A percentile compares a stretch with the other conserved stretches of the same genome.
Conservation (phyloP, 257 asterid genomes). For the Lantana camara region DNA sequence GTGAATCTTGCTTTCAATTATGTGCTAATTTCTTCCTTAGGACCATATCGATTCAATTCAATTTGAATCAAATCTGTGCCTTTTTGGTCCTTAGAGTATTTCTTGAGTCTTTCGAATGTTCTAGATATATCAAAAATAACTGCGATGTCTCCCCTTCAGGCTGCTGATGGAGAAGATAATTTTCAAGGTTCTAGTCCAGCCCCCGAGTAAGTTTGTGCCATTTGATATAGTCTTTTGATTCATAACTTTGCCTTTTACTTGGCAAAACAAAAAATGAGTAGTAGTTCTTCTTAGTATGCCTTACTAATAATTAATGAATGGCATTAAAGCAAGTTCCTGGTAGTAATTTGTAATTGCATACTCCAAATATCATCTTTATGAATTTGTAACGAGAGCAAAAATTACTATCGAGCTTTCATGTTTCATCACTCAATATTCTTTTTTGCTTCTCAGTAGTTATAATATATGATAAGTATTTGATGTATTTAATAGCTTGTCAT, state of each 20-base stretch:
- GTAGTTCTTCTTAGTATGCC: not conserved
- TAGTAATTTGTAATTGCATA: too few relatives aligned
- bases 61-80: too few relatives aligned
- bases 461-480: too few relatives aligned
- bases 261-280: not conserved
- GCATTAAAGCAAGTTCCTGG: not conserved
- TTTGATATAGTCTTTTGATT: not conserved
- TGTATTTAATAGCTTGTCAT: too few relatives aligned
- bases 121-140: not conserved
- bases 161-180: constrained; percentile 1
- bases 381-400: too few relatives aligned
- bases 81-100: not conserved
- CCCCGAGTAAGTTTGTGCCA: not conserved
- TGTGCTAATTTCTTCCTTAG: too few relatives aligned
- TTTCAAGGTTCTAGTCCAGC: not conserved
- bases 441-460: too few relatives aligned
- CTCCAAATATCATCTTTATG: too few relatives aligned
- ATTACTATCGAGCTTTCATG: too few relatives aligned
- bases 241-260: not conserved
- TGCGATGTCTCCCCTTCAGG: not conserved
- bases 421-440: too few relatives aligned
- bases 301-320: not conserved
- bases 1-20: not conserved
- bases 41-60: too few relatives aligned
- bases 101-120: not conserved